phyloP scores from a whole-genome alignment of 2,329 filamentous ascomycete species.

The Exophiala calicioides region DNA sequence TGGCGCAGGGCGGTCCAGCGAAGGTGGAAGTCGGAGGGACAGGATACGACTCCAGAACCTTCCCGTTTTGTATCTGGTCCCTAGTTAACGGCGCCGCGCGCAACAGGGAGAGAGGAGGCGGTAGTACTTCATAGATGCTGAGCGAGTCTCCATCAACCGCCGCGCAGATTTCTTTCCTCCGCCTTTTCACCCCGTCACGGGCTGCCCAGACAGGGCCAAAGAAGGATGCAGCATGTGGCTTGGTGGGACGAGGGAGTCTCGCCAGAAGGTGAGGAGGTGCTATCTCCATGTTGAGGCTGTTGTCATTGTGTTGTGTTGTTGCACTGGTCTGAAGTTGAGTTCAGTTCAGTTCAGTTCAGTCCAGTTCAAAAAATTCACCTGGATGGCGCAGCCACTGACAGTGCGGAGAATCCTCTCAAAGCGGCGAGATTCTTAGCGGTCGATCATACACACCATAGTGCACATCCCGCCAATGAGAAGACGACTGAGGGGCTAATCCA shows the following conservation, averaged over 20 bases:
- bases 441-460: conserved; percentile 12
- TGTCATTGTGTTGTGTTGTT: conserved; percentile 2
- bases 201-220: conserved; percentile 55
- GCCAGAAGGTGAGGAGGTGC: conserved; percentile 47
- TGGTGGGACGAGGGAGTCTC: conserved; percentile 48
- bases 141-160: conserved; percentile 63
- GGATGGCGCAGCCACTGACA: too few species aligned
- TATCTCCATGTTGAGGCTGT: conserved; percentile 42
- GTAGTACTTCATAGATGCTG: conserved; percentile 62
- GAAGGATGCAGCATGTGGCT: conserved; percentile 42
- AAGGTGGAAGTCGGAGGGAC: conserved; percentile 61
- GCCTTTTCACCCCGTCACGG: conserved; percentile 59
- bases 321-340: not conserved
- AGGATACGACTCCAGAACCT: conserved; percentile 61
- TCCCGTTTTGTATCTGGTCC: conserved; percentile 60
- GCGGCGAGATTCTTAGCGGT: conserved; percentile 18
- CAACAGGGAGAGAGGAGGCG: not conserved
- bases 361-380: too few species aligned
- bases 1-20: conserved; percentile 59
- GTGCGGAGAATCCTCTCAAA: too few species aligned
- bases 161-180: conserved; percentile 62
- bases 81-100: not conserved
- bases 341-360: too few species aligned
- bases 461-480: too few species aligned
- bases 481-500: too few species aligned